These are phyloP conservation scores for Rosellinia necatrix DNA, from an alignment of 2,329 filamentous ascomycete species.

Conservation along the genomic window DNA sequence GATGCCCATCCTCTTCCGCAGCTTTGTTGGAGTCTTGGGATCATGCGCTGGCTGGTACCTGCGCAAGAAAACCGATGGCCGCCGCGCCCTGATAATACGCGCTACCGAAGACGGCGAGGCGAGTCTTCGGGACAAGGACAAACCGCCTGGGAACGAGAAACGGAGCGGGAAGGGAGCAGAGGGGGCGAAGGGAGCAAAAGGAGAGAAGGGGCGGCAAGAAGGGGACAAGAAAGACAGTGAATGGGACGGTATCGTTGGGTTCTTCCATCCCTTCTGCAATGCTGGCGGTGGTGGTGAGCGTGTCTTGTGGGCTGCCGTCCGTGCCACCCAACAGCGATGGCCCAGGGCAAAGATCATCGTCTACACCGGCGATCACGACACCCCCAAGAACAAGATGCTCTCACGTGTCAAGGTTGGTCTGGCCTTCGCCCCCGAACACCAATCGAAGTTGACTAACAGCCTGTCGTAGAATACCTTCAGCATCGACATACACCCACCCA, in stretches of 20 bases:
- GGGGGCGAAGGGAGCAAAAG: constrained; percentile 42
- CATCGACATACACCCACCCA: constrained; percentile 82
- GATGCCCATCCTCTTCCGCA: constrained; percentile 42
- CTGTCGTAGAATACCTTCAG: constrained; percentile 79
- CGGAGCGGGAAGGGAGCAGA: constrained; percentile 61
- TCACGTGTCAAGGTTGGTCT: constrained; percentile 69
- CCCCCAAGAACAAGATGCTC: constrained; percentile 79
- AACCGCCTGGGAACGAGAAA: constrained; percentile 65
- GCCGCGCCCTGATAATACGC: constrained; percentile 61
- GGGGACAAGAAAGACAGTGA: constrained; percentile 54
- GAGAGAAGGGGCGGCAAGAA: constrained; percentile 43
- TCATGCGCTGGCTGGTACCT: constrained; percentile 63
- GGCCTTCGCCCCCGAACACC: background rate
- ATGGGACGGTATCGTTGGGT: constrained; percentile 87
- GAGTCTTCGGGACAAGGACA: constrained; percentile 40
- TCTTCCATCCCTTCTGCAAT: constrained; percentile 99
- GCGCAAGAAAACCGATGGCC: constrained; percentile 65
- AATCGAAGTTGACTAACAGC: constrained; percentile 8
- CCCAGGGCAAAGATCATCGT: constrained; percentile 88
- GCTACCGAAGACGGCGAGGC: constrained; percentile 52
- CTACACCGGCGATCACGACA: constrained; percentile 94
- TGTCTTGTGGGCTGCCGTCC: constrained; percentile 94
- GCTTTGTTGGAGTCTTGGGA: constrained; percentile 48
- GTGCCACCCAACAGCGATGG: constrained; percentile 86
- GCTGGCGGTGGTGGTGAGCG: constrained; percentile 94